These are phyloP conservation scores for Plasmodium adleri DNA, from an alignment of 169 alveolate genomes.

Conservation along the genomic window DNA sequence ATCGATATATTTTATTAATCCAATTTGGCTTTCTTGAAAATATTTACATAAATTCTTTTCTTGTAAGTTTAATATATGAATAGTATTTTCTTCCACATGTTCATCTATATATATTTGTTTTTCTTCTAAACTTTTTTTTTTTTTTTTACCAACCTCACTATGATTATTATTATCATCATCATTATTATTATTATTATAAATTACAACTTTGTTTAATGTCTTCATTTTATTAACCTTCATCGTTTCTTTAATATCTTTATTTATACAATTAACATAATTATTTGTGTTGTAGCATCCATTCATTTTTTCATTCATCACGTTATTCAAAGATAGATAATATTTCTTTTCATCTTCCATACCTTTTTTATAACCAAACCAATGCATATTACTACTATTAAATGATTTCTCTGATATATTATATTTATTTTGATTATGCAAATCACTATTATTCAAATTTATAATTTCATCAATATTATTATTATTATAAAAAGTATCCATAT, in stretches of 20 bases:
- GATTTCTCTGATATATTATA: neutral
- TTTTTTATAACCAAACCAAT: neutral
- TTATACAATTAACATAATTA: too few relatives aligned
- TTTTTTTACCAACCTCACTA: neutral
- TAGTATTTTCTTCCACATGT: too few relatives aligned
- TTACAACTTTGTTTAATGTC: too few relatives aligned
- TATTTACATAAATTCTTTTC: neutral
- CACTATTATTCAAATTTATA: neutral
- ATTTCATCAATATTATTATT: neutral
- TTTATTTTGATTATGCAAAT: neutral
- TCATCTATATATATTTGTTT: neutral
- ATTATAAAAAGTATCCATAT: neutral
- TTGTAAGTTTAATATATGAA: neutral
- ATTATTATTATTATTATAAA: neutral
- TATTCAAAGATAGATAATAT: neutral
- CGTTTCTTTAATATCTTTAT: too few relatives aligned
- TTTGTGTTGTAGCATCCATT: too few relatives aligned
- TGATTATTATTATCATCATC: neutral
- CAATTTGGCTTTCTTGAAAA: conserved; percentile 2
- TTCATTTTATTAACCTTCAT: too few relatives aligned
- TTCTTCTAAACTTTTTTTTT: neutral
- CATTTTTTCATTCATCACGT: too few relatives aligned
- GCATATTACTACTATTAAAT: neutral
- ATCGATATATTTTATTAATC: neutral
- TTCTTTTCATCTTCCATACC: neutral